Conservation (phyloP, 2,329 filamentous ascomycete genomes). For the Curvularia sp. region DNA sequence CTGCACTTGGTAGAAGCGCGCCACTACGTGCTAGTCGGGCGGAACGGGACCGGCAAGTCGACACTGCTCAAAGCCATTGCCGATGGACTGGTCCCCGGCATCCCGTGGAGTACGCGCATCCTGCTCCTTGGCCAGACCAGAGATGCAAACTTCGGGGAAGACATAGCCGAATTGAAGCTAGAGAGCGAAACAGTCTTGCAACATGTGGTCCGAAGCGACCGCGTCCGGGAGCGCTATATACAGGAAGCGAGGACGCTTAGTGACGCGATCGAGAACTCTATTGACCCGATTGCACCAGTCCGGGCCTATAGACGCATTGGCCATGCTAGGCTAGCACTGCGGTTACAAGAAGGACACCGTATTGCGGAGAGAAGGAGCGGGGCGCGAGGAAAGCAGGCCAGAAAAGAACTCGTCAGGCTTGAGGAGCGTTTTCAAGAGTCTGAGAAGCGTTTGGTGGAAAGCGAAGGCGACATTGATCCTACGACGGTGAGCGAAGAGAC, state of each 20-base stretch:
- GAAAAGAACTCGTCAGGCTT: conserved; percentile 74
- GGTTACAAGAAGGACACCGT: conserved; percentile 74
- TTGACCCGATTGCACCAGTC: conserved; percentile 65
- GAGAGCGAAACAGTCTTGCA: conserved; percentile 64
- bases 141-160: conserved; percentile 38
- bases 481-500: conserved; percentile 69
- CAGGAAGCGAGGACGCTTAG: conserved; percentile 69
- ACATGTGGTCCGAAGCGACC: conserved; percentile 67
- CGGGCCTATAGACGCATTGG: conserved; percentile 67
- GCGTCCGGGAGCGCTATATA: conserved; percentile 62
- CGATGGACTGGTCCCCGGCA: conserved; percentile 77
- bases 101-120: conserved; percentile 48
- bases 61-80: conserved; percentile 78
- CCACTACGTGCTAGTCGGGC: conserved; percentile 78
- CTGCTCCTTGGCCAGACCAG: conserved; percentile 48
- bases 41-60: conserved; percentile 85
- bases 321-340: conserved; percentile 67
- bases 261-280: conserved; percentile 64
- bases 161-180: conserved; percentile 37
- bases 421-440: conserved; percentile 72
- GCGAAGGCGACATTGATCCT: conserved; percentile 64
- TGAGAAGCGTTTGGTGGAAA: conserved; percentile 58
- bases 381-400: conserved; percentile 73
- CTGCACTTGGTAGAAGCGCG: conserved; percentile 75
- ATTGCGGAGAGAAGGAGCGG: conserved; percentile 78